Base-by-base conservation (phyloP, 257 asterid species). In the Salvia miltiorrhiza region DNA sequence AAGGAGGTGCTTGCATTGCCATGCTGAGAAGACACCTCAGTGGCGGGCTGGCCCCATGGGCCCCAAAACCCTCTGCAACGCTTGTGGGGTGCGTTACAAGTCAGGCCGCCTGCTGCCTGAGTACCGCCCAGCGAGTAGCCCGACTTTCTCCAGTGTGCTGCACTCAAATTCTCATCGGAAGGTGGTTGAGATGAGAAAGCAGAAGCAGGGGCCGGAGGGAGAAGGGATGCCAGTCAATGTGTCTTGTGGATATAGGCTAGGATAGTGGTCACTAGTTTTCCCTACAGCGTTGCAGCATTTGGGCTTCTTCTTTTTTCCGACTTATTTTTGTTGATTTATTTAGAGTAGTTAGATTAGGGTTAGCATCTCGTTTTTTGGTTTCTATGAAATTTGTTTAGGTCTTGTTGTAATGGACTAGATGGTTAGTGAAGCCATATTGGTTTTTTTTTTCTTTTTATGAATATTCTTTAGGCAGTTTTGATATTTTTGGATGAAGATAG, bases 1-100 rank as follows among this genome's bases (percentile, higher is more conserved):
- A 32, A 82, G 98, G 75, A 80, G 81, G 81, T 89, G 98, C 77
- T 52, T 78, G 75, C 98, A 92, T 62, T 92, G 98, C 76, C 89
- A 87, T 17, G 77, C 91, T 0, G 97, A 87, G 56, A 84, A 88
- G 82, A 92, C 98, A 1, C 98, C 98, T 0, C 97, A 89, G 69
- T 92, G 98, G 98, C 64, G 98, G 43, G 95, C 95, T 0, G 98
- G 98, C 0, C 98, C 98, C 0, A 81, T 78, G 85, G 98, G 98
- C 3, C 92, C 92, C 0, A 92, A 92, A 39, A 89, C 98, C 0
- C 85, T 92, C 12, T 92, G 98, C 74, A 92, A 92, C 28, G 96
- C 98, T 2, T 92, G 98, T 60, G 98, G 98, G 26, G 98, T 92
- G 44, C 81, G 98, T 60, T 92, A 75, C 67, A 92, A 89, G 83